Base-by-base conservation (phyloP, 768 basidiomycete species). In the Naganishia onofrii region DNA sequence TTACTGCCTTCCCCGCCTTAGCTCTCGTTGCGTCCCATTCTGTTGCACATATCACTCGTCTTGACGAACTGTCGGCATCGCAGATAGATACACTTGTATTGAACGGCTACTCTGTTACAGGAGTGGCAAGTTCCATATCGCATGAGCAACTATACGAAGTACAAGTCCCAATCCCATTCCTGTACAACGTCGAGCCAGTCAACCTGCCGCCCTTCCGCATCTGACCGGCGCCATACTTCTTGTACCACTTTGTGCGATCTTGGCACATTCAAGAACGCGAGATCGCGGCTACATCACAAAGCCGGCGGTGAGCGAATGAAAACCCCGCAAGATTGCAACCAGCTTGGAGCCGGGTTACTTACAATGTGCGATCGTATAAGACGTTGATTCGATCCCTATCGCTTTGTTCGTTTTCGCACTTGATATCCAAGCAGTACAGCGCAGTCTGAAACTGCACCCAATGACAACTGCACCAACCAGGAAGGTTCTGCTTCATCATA, bases 141-240 rank as follows among this genome's bases (percentile, higher is more conserved):
- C n/a, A n/a, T n/a, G n/a, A n/a, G n/a, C n/a, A n/a, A n/a, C n/a
- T n/a, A 77, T 21, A 74, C 76, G 34, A 77, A 42, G 32, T 70
- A 74, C 36, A 77, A 63, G 66, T 77, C 75, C 76, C 76, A 77
- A 48, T 75, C 74, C 26, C 58, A 75, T 51, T 77, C 76, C 12
- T 51, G 70, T 9, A 77, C 29, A 7, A 77, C 67, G 44, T 76
- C 76, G 13, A 77, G 63, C 76, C 76, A 77, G 66, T 77, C 75
- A n/a, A 77, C 72, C 38, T 69, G 71, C 12, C 71, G 38, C 28
- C 51, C 55, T 17, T 75, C 76, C 28, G 60, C 71, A 15, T 68
- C 36, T 26, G 76, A 76, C 53, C 68, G 31, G 42, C 34, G 38
- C 76, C 76, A 77, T 29, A 76, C 70, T n/a, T 76, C 73, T 17